Evolutionary conservation across 495 filamentous ascomycete genomes (phyloP).

Genomic region (Neurospora tetrasperma): DNA sequence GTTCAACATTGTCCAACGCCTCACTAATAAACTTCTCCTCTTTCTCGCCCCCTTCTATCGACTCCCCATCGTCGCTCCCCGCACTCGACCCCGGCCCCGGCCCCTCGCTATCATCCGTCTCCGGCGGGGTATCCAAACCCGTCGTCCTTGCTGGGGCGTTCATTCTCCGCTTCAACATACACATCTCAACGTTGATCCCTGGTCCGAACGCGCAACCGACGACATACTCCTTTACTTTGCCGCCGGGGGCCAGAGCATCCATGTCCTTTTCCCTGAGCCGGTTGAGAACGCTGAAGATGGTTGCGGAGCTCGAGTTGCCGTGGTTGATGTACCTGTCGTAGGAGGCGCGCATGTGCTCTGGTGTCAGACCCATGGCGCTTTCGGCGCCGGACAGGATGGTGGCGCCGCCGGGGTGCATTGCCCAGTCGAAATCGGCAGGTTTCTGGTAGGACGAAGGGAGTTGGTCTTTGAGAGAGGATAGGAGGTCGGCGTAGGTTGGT

Average conservation of each 20-base stretch:
- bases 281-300: conserved; percentile 51
- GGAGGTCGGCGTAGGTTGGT: conserved; percentile 39
- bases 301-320: conserved; percentile 48
- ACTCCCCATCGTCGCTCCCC: conserved; percentile 26
- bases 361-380: conserved; percentile 39
- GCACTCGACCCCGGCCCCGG: conserved; percentile 12
- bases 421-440: conserved; percentile 54
- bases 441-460: conserved; percentile 30
- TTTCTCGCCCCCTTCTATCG: conserved; percentile 13
- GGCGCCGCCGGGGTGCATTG: conserved; percentile 54
- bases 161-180: conserved; percentile 41
- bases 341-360: conserved; percentile 49
- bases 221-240: conserved; percentile 40
- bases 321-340: conserved; percentile 55
- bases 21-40: conserved; percentile 27
- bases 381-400: conserved; percentile 54
- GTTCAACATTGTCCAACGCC: conserved; percentile 33
- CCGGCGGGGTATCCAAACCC: conserved; percentile 33
- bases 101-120: conserved; percentile 37
- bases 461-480: conserved; percentile 28
- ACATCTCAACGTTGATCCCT: conserved; percentile 54
- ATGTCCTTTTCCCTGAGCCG: conserved; percentile 47
- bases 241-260: conserved; percentile 38
- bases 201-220: conserved; percentile 59
- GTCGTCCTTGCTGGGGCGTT: neutral